Evolutionary conservation across 1,139 yeast genomes (phyloP), one percentile per base, ranked within the genome.

Genomic region (Lodderomyces theae): DNA sequence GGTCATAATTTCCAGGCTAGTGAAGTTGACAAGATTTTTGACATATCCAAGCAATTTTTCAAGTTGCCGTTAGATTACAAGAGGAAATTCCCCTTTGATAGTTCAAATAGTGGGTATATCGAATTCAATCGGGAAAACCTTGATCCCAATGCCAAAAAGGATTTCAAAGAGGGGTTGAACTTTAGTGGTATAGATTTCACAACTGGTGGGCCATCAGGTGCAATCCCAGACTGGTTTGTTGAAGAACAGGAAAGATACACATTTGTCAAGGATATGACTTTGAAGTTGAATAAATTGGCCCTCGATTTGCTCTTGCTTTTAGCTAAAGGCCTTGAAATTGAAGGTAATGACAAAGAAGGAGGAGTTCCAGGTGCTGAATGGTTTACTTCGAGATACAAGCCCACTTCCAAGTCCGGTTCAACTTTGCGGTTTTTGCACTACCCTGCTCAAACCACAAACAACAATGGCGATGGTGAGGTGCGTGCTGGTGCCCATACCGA

Each of bases 401-500:
- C 80, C 0, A 63, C 64, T 7, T 64, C 70, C 40, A 57, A 59
- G 13, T 75, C 83, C 15, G 86, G 86, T 9, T 67, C 88, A 4
- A 77, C 86, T 0, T 71, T 86, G 53, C 66, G 95, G 50, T 69
- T 86, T 50, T 65, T 86, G 38, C 86, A 80, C 56, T 86, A 86
- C 54, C 90, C 90, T 0, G 74, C n/a, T n/a, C 26, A 16, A 17
- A 36, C 84, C 9, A 54, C 72, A n/a, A n/a, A n/a, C 30, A 73
- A 68, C 42, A 78, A 84, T 0, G 78, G 77, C 44, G 17, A 12
- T 15, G 70, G 74, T 16, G 71, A 65, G n/a, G 75, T 83, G 36
- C 68, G 94, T 39, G 94, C 94, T 2, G 95, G 95, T 23, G 94
- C 94, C 1, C 95, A 86, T 51, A 85, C 95, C 0, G 95, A 86